Evolutionary conservation across 2,329 filamentous ascomycete species (phyloP), one percentile per base, ranked within the genome.

Genomic region (Fusarium foetens): DNA sequence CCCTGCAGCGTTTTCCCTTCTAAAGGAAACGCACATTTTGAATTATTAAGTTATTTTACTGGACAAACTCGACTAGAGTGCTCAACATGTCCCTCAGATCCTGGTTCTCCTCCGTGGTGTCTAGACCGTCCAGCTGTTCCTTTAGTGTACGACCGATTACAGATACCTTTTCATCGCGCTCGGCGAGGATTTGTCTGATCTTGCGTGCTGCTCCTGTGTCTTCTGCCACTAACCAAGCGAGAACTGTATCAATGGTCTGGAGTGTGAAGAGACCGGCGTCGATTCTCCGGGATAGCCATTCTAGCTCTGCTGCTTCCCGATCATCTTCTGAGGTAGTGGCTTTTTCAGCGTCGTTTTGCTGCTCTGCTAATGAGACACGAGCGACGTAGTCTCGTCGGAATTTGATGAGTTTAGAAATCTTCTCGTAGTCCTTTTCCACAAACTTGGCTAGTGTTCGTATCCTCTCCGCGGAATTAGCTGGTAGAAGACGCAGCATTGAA

Each of bases 381-480:
- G 82, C 84, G 1, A 88, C 87, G 79, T 94, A 97, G 17, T 93
- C 92, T 52, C 89, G 84, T 43, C 95, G 89, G 52, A 98, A 81
- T 66, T 87, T 85, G 39, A 97, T 80, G 8, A 98, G 85, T 78
- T 91, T 93, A 10, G 79, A 83, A 41, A 94, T 89, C 85, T 98
- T 98, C 74, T 92, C 94, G 79, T 97, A 97, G 72, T 97, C 91
- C 79, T 94, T 97, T 81, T 99, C 96, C 23, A 97, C 92, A 77
- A 98, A 98, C 79, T 99, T 99, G 52, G 95, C 95, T 8, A 98
- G 87, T 2, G 92, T 89, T 8, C 96, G 90, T 75, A 98, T 97
- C 10, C 96, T 89, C 36, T 91, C 87, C 0, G 93, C 86, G 3
- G 93, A 94, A 36, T 94, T 90, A 21, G 90, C 93, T 0, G 95